Evolutionary conservation across 108 stramenopile genomes (phyloP), one percentile per base, ranked within the genome.

Genomic region (Parietichytrium sp.): DNA sequence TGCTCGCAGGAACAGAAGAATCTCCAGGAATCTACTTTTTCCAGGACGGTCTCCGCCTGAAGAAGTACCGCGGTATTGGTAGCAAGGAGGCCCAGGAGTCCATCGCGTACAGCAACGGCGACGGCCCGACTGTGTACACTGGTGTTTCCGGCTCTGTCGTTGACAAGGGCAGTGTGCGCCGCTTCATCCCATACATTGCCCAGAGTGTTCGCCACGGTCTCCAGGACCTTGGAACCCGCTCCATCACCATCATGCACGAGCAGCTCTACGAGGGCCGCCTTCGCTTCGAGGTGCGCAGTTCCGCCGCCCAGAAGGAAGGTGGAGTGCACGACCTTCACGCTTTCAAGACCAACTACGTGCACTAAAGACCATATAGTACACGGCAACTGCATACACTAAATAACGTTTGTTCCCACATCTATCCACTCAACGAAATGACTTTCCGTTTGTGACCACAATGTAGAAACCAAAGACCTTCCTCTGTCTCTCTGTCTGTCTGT

Each of bases 1-100:
- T 99, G 96, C 93, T 99, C 72, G 99, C 99, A n/a, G 99, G 99
- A 25, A 99, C 99, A 4, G 99, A 98, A 82, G 99, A 99, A 86
- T 93, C 98, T 48, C 99, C 99, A 26, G 99, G 99, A 29, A 95
- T 98, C 81, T 99, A 98, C 84, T 99, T 95, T 86, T 98, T 95
- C 86, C 96, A 98, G 90, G 97, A 98, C 81, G 99, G 99, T 38
- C 97, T 98, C 38, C 95, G 99, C 45, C 88, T 99, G 55, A 99
- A 99, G 88, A 92, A 95, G 53, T 99, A 99, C 91, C 93, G 98
- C 49, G 99, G 99, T 52, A 99, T 98, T 97, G 98, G 98, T 29
- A 95, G 94, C 80, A 86, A 98, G 51, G 99, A 99, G 85, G 99
- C 99, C 25, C 96, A 96, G 79, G 96, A 96, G 82, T 93, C 98